Percentiles rank a stretch among this genome's conserved stretches.
phyloP scores from a whole-genome alignment of 805 yeast species.

The Candida piceae region DNA sequence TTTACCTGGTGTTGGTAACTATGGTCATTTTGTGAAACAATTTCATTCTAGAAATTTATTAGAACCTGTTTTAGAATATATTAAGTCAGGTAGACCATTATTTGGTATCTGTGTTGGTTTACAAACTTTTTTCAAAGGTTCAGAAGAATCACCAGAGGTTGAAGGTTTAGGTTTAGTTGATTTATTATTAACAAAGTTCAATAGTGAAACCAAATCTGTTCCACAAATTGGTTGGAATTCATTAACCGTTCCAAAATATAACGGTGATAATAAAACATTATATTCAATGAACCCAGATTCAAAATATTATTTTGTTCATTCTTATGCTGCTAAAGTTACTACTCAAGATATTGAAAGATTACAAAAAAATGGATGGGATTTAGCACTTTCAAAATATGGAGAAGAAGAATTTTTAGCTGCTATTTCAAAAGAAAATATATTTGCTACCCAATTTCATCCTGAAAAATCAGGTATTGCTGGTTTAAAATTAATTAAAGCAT shows the following conservation, averaged over 20 bases:
- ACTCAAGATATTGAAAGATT: slow-evolving; percentile 31
- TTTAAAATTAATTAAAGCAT: slow-evolving; percentile 64
- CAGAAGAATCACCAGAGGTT: slow-evolving; percentile 63
- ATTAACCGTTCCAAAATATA: slow-evolving; percentile 14
- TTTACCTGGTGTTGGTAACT: slow-evolving; percentile 97
- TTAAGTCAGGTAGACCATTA: slow-evolving; percentile 72
- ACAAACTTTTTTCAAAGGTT: slow-evolving; percentile 72
- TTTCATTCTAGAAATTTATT: slow-evolving; percentile 57
- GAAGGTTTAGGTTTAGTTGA: slow-evolving; percentile 58
- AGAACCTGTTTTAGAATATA: slow-evolving; percentile 60
- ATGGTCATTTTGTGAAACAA: slow-evolving; percentile 84
- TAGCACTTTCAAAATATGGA: slow-evolving; percentile 71
- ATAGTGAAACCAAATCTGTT: slow-evolving; percentile 64
- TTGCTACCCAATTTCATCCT: slow-evolving; percentile 99
- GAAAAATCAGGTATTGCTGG: slow-evolving; percentile 96
- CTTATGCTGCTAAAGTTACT: slow-evolving; percentile 73
- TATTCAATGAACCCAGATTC: slow-evolving; percentile 62
- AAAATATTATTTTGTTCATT: slow-evolving; percentile 92
- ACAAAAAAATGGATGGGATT: slow-evolving; percentile 50
- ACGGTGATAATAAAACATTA: slow-evolving; percentile 28
- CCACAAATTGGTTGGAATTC: slow-evolving; percentile 97
- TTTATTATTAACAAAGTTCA: slow-evolving; percentile 55
- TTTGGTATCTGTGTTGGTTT: slow-evolving; percentile 99
- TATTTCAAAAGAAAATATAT: slow-evolving; percentile 64
- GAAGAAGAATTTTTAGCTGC: slow-evolving; percentile 81